Evolutionary conservation across 106 monocot species (phyloP), one percentile per base, ranked within the genome.

Genomic region (Dendrobium chrysotoxum): DNA sequence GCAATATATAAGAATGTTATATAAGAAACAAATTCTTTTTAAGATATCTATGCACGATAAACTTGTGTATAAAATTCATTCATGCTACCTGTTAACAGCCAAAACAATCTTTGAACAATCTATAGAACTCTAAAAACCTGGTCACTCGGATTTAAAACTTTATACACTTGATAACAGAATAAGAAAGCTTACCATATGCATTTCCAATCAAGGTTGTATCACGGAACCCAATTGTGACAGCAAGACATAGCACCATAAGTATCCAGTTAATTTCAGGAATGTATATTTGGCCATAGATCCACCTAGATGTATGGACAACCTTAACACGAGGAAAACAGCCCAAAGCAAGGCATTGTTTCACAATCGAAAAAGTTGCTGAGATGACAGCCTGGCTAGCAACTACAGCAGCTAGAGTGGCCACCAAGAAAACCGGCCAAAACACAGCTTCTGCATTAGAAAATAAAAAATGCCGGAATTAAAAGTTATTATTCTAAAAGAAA

Each of bases 271-370:
- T 89, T 79, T 93, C 93, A 47, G 93, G 93, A 74, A 93, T 91
- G 79, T 93, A 93, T 41, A 93, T 89, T 79, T 91, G 93, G 15
- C 93, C 93, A 77, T 86, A 83, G 45, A 93, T 89, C 93, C 89
- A 91, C 74, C 87, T 85, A 44, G 93, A 94, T 53, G 91, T 94
- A 77, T 94, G 93, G 42, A 94, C 91, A 53, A 94, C 80, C 71
- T 94, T 94, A 16, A 96, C 88, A 77, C 96, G 96, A 28, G 96
- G 96, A 85, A 96, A 96, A 78, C 96, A 96, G 28, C 91, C 91
- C 85, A 96, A 83, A 30, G 93, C 55, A 86, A 89, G 81, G 53
- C 93, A 96, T 75, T 96, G 96, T 79, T 90, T 96, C 40, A 96
- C 93, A 76, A 96, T 96, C 26, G 95, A 93, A 84, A 93, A 95